Evolutionary conservation across 345 rosid species (phyloP), one percentile per base, ranked within the genome.

Genomic region (Adansonia digitata): DNA sequence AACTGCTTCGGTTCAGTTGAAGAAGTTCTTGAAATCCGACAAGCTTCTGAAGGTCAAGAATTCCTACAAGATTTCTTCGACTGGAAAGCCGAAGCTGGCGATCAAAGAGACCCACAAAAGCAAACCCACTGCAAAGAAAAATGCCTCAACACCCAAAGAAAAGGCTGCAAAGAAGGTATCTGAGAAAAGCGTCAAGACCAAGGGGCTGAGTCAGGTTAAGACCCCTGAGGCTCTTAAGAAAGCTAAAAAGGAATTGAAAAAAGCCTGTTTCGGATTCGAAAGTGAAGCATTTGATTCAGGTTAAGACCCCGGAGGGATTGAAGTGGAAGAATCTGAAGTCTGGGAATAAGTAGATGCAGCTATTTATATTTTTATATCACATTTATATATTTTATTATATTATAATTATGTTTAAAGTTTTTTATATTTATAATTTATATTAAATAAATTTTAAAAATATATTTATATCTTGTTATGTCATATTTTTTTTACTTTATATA

Each of bases 131-230:
- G 12, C 22, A 0, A 37, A 62, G 27, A 46, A 46, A 49, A 55
- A 31, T 13, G 27, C 71, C n/a, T 7, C 64, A 18, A 53, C 39
- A 22, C 13, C 71, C 18, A 68, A 35, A 53, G 76, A 62, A 15
- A 55, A 59, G 66, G 77, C n/a, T 20, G 59, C 43, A 24, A 71
- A 72, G 22, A 80, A 76, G 52, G 45, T 18, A 20, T 5, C 74
- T 18, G 61, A 51, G 77, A 76, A 76, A 64, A 73, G 53, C 26
- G 71, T 60, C 2, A 79, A 75, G 82, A 80, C 72, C n/a, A 82
- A 78, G 79, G 80, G 82, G 76, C 74, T 84, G 39, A 80, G 84
- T 74, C 85, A 73, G 73, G 77, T 84, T 11, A 78, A 84, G 64
- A 84, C 83, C 7, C 83, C 87, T 2, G 83, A 84, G 55, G 78